A percentile compares a stretch with the other conserved stretches of the same genome.
Conservation (phyloP, 371 early-diverging fungal species). For the Gilbertella persicaria region DNA sequence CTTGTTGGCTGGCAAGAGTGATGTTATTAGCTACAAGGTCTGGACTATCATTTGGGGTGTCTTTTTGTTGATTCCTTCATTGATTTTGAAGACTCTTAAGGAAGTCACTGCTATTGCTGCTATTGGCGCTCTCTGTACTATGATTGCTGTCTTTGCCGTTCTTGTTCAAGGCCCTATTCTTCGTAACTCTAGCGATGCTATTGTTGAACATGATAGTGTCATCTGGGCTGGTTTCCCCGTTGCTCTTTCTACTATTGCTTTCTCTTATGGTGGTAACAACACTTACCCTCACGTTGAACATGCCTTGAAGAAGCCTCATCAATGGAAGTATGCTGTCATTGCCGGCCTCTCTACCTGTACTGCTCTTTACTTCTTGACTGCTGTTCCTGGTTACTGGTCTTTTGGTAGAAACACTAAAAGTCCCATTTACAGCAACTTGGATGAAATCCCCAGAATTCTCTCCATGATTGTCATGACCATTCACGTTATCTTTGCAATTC, state of each 20-base stretch:
- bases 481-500: conserved; percentile 87
- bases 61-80: conserved; percentile 71
- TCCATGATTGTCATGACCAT: conserved; percentile 82
- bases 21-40: conserved; percentile 20
- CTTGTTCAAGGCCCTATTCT: conserved; percentile 43
- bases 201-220: conserved; percentile 24
- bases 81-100: conserved; percentile 71
- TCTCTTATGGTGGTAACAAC: conserved; percentile 62
- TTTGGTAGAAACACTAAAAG: conserved; percentile 73
- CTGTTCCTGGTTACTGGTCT: conserved; percentile 79
- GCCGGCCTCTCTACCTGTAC: conserved; percentile 74
- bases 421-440: conserved; percentile 76
- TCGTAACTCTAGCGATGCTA: conserved; percentile 16
- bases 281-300: conserved; percentile 76
- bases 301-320: conserved; percentile 77
- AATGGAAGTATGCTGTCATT: conserved; percentile 75
- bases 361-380: conserved; percentile 77
- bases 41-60: conserved; percentile 71
- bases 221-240: conserved; percentile 60
- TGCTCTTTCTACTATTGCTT: conserved; percentile 63
- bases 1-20: conserved; percentile 38
- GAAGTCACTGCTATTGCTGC: conserved; percentile 70
- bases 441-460: conserved; percentile 58
- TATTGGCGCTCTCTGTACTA: conserved; percentile 49
- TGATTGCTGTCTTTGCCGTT: conserved; percentile 53